Evolutionary conservation across 1,139 yeast species (phyloP).

Genomic region (Candida sanyaensis): DNA sequence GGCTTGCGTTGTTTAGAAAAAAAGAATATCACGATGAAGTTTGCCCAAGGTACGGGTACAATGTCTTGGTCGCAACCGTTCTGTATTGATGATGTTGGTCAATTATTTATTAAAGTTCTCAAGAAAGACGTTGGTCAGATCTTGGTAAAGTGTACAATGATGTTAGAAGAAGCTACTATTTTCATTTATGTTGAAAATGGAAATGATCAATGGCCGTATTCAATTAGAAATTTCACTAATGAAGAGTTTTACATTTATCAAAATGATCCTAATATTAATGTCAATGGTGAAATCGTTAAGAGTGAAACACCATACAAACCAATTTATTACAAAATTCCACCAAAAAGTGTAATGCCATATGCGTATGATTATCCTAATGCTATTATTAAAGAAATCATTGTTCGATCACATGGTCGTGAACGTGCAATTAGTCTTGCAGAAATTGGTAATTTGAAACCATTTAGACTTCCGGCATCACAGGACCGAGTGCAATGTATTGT

Average conservation of each 20-base stretch:
- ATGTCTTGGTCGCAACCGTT: slow-evolving; percentile 86
- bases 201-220: slow-evolving; percentile 85
- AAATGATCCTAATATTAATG: slow-evolving; percentile 77
- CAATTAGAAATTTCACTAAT: slow-evolving; percentile 86
- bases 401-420: slow-evolving; percentile 73
- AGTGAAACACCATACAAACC: slow-evolving; percentile 62
- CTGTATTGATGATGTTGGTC: slow-evolving; percentile 80
- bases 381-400: slow-evolving; percentile 71
- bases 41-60: slow-evolving; percentile 52
- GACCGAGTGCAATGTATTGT: slow-evolving; percentile 53
- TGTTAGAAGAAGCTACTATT: slow-evolving; percentile 78
- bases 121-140: slow-evolving; percentile 66
- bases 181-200: slow-evolving; percentile 78
- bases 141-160: slow-evolving; percentile 69
- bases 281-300: slow-evolving; percentile 62
- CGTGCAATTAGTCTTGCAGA: slow-evolving; percentile 85
- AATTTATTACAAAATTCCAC: slow-evolving; percentile 75
- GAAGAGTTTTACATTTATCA: slow-evolving; percentile 84
- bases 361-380: slow-evolving; percentile 98
- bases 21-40: slow-evolving; percentile 61
- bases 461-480: slow-evolving; percentile 64
- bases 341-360: slow-evolving; percentile 95
- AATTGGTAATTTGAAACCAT: slow-evolving; percentile 87
- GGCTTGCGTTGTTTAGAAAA: slow-evolving; percentile 49
- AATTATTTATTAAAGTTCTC: slow-evolving; percentile 68